Evolutionary conservation across 2,329 filamentous ascomycete species (phyloP).

Genomic region (Nigrospora sphaerica): DNA sequence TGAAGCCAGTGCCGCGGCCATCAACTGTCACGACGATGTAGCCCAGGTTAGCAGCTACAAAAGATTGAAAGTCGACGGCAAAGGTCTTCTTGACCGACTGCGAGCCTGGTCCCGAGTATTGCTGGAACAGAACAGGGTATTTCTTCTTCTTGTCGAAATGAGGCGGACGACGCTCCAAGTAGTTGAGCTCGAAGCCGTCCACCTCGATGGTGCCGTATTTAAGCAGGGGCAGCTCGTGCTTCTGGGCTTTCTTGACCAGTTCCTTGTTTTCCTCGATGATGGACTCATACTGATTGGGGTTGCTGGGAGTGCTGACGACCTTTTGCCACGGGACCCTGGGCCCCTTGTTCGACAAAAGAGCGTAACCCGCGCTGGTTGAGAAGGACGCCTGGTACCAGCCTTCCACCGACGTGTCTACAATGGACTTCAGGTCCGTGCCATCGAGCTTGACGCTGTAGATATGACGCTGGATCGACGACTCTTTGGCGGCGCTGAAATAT

Average conservation of each 20-base stretch:
- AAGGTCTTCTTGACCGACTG: slow-evolving; percentile 81
- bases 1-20: slow-evolving; percentile 84
- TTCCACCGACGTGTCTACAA: slow-evolving; percentile 67
- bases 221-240: slow-evolving; percentile 75
- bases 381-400: slow-evolving; percentile 82
- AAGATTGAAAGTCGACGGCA: slow-evolving; percentile 81
- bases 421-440: slow-evolving; percentile 61
- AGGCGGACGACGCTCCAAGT: slow-evolving; percentile 79
- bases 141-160: slow-evolving; percentile 78
- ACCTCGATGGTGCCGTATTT: slow-evolving; percentile 82
- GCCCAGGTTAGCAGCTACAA: slow-evolving; percentile 75
- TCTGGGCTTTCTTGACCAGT: slow-evolving; percentile 61
- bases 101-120: slow-evolving; percentile 92
- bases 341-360: slow-evolving; percentile 75
- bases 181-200: slow-evolving; percentile 64
- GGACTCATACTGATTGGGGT: slow-evolving; percentile 55
- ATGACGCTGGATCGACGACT: slow-evolving; percentile 83
- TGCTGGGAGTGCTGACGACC: slow-evolving; percentile 75
- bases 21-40: slow-evolving; percentile 96
- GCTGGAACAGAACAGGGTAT: slow-evolving; percentile 90
- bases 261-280: slow-evolving; percentile 70
- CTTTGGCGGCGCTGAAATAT: slow-evolving; percentile 84
- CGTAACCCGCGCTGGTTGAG: slow-evolving; percentile 74
- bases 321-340: slow-evolving; percentile 88
- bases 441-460: slow-evolving; percentile 85